Percentiles rank a stretch among this genome's conserved stretches.
Evolutionary conservation across 2,329 filamentous ascomycete species (phyloP).

Genomic region (Bipolaris cookei): DNA sequence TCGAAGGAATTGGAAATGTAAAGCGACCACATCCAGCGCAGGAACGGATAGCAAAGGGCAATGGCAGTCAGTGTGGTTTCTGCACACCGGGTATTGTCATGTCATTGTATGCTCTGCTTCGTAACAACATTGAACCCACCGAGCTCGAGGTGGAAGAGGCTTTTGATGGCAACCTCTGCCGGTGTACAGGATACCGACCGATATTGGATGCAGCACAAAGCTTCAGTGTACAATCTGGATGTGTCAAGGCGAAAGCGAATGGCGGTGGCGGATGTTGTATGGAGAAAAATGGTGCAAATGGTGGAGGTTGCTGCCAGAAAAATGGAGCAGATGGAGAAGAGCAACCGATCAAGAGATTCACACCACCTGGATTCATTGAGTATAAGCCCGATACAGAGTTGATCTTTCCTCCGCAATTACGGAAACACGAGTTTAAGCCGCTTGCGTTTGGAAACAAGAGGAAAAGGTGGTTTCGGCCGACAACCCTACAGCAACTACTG

Average conservation of each 20-base stretch:
- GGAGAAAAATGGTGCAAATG: constrained; percentile 55
- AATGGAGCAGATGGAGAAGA: constrained; percentile 48
- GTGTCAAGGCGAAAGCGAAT: constrained; percentile 63
- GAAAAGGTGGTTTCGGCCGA: constrained; percentile 91
- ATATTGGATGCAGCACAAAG: constrained; percentile 94
- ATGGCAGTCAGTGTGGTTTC: constrained; percentile 94
- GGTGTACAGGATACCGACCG: constrained; percentile 93
- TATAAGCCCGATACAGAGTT: constrained; percentile 93
- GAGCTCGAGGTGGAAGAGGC: constrained; percentile 91
- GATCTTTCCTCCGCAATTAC: constrained; percentile 87
- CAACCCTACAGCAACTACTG: constrained; percentile 83
- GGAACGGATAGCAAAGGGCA: constrained; percentile 86
- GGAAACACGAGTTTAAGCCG: constrained; percentile 80
- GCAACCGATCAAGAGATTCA: constrained; percentile 68
- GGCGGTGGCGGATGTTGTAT: constrained; percentile 76
- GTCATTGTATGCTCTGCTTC: constrained; percentile 89
- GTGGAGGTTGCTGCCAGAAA: constrained; percentile 53
- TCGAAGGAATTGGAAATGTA: constrained; percentile 92
- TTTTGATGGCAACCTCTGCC: constrained; percentile 94
- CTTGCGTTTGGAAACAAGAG: constrained; percentile 91
- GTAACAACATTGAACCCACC: constrained; percentile 79
- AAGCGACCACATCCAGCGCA: constrained; percentile 87
- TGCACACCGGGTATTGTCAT: constrained; percentile 98
- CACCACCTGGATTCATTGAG: constrained; percentile 88
- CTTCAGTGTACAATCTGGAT: constrained; percentile 69